A percentile compares a stretch with the other conserved stretches of the same genome.
Evolutionary conservation across 805 yeast genomes (phyloP).

Genomic region (Saturnispora dispora): DNA sequence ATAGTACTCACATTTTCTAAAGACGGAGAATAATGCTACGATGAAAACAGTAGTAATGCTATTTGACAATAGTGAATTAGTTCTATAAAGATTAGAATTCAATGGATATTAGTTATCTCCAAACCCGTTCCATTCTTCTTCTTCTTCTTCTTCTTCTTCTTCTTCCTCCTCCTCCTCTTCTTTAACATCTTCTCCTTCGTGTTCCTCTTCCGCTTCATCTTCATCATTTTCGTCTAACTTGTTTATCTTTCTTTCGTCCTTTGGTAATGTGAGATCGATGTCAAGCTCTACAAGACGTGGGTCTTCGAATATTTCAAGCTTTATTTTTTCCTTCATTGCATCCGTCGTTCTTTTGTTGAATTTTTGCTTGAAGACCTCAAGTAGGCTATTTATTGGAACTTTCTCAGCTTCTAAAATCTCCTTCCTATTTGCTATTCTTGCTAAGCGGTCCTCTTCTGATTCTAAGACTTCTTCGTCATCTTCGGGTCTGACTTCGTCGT

Average conservation of each 20-base stretch:
- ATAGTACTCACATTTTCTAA: too few species aligned
- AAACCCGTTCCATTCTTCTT: constrained; percentile 22
- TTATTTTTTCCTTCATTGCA: constrained; percentile 55
- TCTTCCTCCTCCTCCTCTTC: constrained; percentile 17
- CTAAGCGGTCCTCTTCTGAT: constrained; percentile 8
- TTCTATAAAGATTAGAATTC: neutral
- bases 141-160: constrained; percentile 7
- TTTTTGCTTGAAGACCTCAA: constrained; percentile 54
- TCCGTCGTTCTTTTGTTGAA: constrained; percentile 43
- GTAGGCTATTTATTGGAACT: constrained; percentile 45
- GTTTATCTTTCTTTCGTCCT: constrained; percentile 3
- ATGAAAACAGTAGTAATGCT: too few species aligned
- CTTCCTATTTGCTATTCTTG: constrained; percentile 15
- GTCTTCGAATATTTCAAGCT: constrained; percentile 59
- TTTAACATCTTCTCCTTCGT: constrained; percentile 21
- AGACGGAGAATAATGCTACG: neutral
- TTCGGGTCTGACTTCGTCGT: constrained; percentile 28
- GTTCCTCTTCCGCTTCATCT: constrained; percentile 20
- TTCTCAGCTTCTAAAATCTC: constrained; percentile 14
- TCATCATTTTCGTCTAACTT: constrained; percentile 17
- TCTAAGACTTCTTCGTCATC: constrained; percentile 25
- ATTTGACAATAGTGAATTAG: neutral
- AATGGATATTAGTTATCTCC: constrained; percentile 10
- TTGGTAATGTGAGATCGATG: constrained; percentile 26
- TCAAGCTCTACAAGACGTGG: constrained; percentile 60